Evolutionary conservation across 768 basidiomycete species (phyloP), one percentile per base, ranked within the genome.

Genomic region (Pisolithus sp.): DNA sequence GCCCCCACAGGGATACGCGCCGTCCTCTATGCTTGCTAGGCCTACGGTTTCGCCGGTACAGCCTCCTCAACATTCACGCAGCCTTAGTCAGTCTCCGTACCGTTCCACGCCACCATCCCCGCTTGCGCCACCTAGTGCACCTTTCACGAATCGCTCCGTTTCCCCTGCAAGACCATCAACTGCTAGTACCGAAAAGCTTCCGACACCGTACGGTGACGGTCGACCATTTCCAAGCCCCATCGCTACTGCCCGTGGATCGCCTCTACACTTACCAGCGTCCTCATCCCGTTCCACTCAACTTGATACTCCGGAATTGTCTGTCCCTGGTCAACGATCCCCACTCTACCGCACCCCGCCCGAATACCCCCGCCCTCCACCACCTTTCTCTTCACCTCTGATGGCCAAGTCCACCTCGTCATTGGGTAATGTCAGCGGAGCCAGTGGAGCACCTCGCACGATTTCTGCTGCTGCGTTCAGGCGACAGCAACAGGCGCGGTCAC

Each of bases 391-490:
- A 4, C 59, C 65, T 0, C 45, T 57, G 18, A 68, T 66, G 54
- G 62, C 59, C 42, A 53, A 61, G n/a, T 72, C 73, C 1, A 62
- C 65, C 18, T 67, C 68, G 1, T 69, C 70, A 17, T 53, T 73
- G 46, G 64, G 64, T 10, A 49, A 58, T 8, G 47, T 58, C 0
- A 51, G 52, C 7, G 65, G 70, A 2, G 26, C 24, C n/a, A 74
- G 72, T 2, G 62, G 55, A 4, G 46, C 47, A 0, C 65, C 76
- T 13, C 75, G 83, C 40, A 90, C 80, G 50, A 89, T 90, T 48
- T 79, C 85, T 3, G 87, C 86, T 0, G 84, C 86, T 5, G 86
- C 86, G 23, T 90, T 90, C 68, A 79, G 76, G 59, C 72, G 84
- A 26, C 80, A 76, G 30, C 71, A 71, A 47, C 34, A 47, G 42